Percentiles rank a stretch among this genome's conserved stretches.
These are phyloP conservation scores for Gyromitra esculenta DNA, from an alignment of 2,329 filamentous ascomycete genomes.

Conservation along the genomic window DNA sequence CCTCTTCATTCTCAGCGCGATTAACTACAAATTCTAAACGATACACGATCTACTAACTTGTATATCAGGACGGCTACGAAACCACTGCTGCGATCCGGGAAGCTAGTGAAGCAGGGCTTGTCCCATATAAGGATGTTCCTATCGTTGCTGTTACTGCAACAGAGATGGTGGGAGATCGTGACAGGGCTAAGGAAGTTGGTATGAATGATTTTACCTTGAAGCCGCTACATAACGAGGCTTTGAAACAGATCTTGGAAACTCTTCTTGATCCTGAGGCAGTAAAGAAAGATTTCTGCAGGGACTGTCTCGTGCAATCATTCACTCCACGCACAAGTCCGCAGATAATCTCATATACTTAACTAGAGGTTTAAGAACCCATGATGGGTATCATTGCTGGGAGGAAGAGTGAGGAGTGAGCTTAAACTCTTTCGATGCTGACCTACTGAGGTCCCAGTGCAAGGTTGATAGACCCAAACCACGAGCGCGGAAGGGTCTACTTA, in stretches of 20 bases:
- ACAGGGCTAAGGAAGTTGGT: conserved; percentile 55
- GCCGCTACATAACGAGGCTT: conserved; percentile 53
- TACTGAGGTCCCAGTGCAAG: not conserved
- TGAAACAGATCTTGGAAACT: conserved; percentile 53
- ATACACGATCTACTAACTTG: not conserved
- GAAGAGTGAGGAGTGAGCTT: not conserved
- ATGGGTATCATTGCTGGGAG: not conserved
- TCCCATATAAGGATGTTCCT: conserved; percentile 54
- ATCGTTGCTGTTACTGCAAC: conserved; percentile 56
- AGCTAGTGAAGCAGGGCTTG: conserved; percentile 49
- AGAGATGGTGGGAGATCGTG: conserved; percentile 54
- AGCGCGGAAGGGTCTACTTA: not conserved
- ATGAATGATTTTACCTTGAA: conserved; percentile 57
- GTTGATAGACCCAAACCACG: not conserved
- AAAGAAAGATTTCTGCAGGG: not conserved
- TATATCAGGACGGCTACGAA: conserved; percentile 55
- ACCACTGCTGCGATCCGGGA: conserved; percentile 55
- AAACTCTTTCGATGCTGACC: not conserved
- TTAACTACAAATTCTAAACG: not conserved
- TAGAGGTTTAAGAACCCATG: not conserved
- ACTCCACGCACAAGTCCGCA: not conserved
- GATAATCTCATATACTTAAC: not conserved
- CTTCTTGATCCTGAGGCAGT: conserved; percentile 23
- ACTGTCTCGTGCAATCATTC: conserved; percentile 2
- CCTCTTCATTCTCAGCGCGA: too few species aligned